Conservation (phyloP, 2,329 filamentous ascomycete genomes). For the Clarireedia sp. region DNA sequence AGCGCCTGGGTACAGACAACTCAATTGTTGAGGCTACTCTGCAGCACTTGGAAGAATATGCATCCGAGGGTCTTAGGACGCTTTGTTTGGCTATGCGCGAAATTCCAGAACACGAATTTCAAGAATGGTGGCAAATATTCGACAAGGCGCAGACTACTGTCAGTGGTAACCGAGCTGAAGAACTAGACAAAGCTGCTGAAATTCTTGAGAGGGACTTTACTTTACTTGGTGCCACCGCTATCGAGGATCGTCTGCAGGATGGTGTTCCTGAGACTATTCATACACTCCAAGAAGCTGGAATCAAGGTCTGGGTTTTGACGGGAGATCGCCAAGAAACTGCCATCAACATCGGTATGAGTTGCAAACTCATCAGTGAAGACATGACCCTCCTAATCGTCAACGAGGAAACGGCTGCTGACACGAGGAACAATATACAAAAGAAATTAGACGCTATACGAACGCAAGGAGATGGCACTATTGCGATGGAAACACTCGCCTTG, state of each 20-base stretch:
- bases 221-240: constrained; percentile 89
- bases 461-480: constrained; percentile 67
- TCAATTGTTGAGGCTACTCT: constrained; percentile 83
- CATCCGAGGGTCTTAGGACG: constrained; percentile 88
- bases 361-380: constrained; percentile 95
- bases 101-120: constrained; percentile 79
- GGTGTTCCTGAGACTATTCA: constrained; percentile 97
- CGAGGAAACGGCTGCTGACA: constrained; percentile 72
- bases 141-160: constrained; percentile 86
- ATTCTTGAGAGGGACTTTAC: constrained; percentile 89
- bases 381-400: constrained; percentile 98
- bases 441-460: constrained; percentile 85
- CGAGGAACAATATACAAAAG: constrained; percentile 83
- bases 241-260: constrained; percentile 94
- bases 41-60: constrained; percentile 96
- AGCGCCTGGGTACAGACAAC: constrained; percentile 76
- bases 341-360: constrained; percentile 99
- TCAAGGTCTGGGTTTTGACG: constrained; percentile 98
- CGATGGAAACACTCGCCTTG: constrained; percentile 80
- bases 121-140: constrained; percentile 79
- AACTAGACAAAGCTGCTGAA: constrained; percentile 94
- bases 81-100: constrained; percentile 93
- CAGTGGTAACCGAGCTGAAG: constrained; percentile 83
- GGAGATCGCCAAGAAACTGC: constrained; percentile 97
- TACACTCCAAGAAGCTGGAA: constrained; percentile 89